Evolutionary conservation across 2,329 filamentous ascomycete species (phyloP).

Genomic region (Fusarium sp.): DNA sequence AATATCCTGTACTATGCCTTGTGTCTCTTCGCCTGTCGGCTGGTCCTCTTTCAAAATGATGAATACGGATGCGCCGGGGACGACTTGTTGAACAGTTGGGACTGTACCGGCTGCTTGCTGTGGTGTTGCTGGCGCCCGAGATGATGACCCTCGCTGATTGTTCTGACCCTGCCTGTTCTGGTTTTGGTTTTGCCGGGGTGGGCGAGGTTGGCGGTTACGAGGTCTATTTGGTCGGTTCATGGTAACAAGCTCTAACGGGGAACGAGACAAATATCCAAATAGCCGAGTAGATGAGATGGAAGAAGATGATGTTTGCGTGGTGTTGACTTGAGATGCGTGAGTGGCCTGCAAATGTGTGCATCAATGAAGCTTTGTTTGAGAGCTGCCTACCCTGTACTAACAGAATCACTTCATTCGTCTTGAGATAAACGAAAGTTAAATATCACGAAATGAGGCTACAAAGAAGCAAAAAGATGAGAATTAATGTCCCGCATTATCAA

Average conservation of each 20-base stretch:
- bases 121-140: constrained; percentile 46
- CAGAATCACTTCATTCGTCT: background rate
- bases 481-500: background rate
- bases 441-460: too few relatives aligned
- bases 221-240: constrained; percentile 52
- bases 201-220: constrained; percentile 49
- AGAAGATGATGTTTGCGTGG: background rate
- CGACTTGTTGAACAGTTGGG: constrained; percentile 63
- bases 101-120: constrained; percentile 55
- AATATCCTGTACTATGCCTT: constrained; percentile 74
- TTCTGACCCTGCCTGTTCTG: constrained; percentile 2
- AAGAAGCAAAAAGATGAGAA: background rate
- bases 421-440: background rate
- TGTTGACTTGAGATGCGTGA: background rate
- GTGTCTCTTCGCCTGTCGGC: constrained; percentile 77
- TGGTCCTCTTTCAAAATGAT: constrained; percentile 84
- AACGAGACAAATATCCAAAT: background rate
- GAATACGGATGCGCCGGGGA: constrained; percentile 73
- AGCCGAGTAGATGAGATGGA: background rate
- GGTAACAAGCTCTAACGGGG: background rate
- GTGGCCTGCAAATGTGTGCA: background rate
- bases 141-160: constrained; percentile 31
- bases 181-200: constrained; percentile 37
- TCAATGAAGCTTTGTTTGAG: background rate
- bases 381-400: background rate